Evolutionary conservation across 192 early-diverging fungal genomes (phyloP).

Genomic region (Glomus cerebriforme): DNA sequence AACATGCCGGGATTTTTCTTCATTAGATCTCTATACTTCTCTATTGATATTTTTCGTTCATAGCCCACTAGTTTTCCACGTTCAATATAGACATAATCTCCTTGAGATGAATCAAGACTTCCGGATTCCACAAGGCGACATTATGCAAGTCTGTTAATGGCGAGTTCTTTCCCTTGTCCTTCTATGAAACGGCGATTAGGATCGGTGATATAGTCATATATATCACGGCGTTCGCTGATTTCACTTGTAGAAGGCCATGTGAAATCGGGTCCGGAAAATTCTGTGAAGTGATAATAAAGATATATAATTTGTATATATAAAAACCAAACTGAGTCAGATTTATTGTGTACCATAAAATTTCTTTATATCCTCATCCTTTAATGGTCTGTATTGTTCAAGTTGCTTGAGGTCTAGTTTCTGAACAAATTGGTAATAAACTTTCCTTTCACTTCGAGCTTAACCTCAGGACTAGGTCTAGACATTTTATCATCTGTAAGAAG

Average conservation of each 20-base stretch:
- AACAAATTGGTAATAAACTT: background rate
- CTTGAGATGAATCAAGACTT: background rate
- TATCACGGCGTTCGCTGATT: background rate
- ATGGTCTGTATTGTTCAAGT: background rate
- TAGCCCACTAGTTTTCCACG: background rate
- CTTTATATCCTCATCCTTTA: background rate
- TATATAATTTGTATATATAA: background rate
- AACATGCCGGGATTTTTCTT: background rate
- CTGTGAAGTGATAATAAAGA: constrained; percentile 14
- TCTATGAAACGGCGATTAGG: background rate
- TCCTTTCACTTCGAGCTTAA: no score
- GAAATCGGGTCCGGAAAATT: constrained; percentile 23
- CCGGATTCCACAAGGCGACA: background rate
- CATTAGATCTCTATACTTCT: background rate
- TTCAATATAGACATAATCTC: background rate
- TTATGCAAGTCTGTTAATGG: constrained; percentile 13
- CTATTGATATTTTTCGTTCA: background rate
- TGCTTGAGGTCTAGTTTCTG: background rate
- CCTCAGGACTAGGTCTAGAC: no score
- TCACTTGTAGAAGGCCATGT: background rate
- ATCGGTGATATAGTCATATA: constrained; percentile 1
- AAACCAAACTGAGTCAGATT: background rate
- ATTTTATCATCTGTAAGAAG: no score
- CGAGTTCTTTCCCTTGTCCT: constrained; percentile 12
- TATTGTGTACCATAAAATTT: constrained; percentile 24